Evolutionary conservation across 352 stramenopile species (phyloP).

Genomic region (Phytopythium montanum): DNA sequence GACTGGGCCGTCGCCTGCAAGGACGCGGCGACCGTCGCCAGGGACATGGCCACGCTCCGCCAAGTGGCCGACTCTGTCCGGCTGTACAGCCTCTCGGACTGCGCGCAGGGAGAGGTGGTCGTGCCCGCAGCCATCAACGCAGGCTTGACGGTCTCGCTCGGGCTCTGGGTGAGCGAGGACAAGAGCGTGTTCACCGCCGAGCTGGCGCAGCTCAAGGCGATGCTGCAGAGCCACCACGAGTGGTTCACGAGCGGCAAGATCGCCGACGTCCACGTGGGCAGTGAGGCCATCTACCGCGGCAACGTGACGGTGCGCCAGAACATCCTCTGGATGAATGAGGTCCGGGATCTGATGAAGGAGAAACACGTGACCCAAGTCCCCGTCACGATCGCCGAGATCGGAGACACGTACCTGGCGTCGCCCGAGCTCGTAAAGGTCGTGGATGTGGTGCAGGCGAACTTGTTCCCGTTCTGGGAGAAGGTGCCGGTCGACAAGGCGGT

Average conservation of each 20-base stretch:
- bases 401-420: conserved; percentile 51
- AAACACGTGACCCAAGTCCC: conserved; percentile 27
- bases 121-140: conserved; percentile 39
- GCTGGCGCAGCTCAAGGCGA: conserved; percentile 24
- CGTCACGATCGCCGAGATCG: conserved; percentile 66
- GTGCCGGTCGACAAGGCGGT: conserved; percentile 30
- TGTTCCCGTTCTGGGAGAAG: conserved; percentile 70
- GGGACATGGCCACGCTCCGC: conserved; percentile 39
- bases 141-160: conserved; percentile 48
- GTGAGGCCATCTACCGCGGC: conserved; percentile 60
- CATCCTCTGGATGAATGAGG: conserved; percentile 35
- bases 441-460: conserved; percentile 58
- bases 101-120: conserved; percentile 37
- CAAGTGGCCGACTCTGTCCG: conserved; percentile 40
- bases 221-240: conserved; percentile 23
- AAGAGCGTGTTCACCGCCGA: conserved; percentile 36
- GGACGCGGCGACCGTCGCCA: conserved; percentile 25
- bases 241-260: conserved; percentile 28
- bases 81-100: conserved; percentile 61
- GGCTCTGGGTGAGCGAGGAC: conserved; percentile 56
- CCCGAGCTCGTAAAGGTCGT: conserved; percentile 40
- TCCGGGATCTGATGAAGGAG: conserved; percentile 29
- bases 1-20: conserved; percentile 59
- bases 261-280: conserved; percentile 60
- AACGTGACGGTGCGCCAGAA: conserved; percentile 42